Conservation (phyloP, 257 asterid species). For the Osmanthus fragrans region DNA sequence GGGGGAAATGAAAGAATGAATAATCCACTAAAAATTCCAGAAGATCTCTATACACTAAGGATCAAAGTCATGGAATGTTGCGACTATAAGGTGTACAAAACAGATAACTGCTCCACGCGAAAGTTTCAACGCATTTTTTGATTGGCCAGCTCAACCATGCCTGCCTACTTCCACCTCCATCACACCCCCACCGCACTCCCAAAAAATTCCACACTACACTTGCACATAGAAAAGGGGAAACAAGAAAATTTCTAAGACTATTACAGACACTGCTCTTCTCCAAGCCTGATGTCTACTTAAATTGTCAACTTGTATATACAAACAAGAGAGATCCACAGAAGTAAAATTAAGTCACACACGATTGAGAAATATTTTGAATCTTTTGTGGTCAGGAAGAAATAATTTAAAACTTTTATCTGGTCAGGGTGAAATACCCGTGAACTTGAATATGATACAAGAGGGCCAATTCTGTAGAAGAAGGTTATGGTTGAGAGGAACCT, state of each 20-base stretch:
- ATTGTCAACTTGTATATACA: conserved; percentile 29
- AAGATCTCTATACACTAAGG: too few relatives aligned
- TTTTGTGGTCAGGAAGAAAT: conserved; percentile 17
- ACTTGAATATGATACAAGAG: conserved; percentile 32
- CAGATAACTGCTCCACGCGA: too few relatives aligned
- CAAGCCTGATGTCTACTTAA: background rate
- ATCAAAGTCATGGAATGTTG: too few relatives aligned
- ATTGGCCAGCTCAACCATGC: too few relatives aligned
- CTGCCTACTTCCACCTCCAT: background rate
- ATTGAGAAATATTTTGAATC: conserved; percentile 8
- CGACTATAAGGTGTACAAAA: too few relatives aligned
- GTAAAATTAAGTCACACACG: conserved; percentile 9
- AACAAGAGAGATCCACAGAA: conserved; percentile 20
- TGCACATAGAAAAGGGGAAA: background rate
- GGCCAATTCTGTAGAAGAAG: conserved; percentile 14
- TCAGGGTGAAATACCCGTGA: conserved; percentile 17
- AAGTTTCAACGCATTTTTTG: too few relatives aligned
- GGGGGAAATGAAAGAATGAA: too few relatives aligned
- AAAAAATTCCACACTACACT: background rate
- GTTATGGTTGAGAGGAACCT: conserved; percentile 32
- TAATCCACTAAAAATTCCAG: too few relatives aligned
- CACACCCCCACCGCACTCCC: background rate
- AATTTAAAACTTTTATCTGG: conserved; percentile 2
- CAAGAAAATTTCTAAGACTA: background rate
- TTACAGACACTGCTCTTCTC: background rate